Conservation (phyloP, 2,329 filamentous ascomycete species). For the Talaromyces sp. region DNA sequence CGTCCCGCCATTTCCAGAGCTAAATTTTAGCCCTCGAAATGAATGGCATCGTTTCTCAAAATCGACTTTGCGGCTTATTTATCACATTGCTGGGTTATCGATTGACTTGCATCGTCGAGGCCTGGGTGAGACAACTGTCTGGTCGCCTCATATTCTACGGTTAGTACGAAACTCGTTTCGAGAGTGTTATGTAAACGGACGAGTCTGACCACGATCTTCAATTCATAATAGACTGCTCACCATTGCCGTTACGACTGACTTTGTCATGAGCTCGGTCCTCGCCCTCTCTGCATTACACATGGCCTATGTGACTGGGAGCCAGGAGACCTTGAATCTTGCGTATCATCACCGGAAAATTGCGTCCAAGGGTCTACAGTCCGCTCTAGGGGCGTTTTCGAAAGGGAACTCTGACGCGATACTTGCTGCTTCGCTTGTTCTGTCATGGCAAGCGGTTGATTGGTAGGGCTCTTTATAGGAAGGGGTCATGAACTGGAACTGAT, state of each 20-base stretch:
- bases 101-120: constrained; percentile 75
- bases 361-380: constrained; percentile 81
- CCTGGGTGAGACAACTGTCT: constrained; percentile 81
- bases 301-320: constrained; percentile 82
- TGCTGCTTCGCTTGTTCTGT: constrained; percentile 84
- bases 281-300: constrained; percentile 95
- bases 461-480: constrained; percentile 50
- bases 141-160: constrained; percentile 91
- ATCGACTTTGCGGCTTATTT: constrained; percentile 82
- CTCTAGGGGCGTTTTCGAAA: constrained; percentile 78
- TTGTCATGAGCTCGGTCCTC: constrained; percentile 91
- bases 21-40: constrained; percentile 72
- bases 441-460: constrained; percentile 97
- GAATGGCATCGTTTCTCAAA: constrained; percentile 70
- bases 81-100: constrained; percentile 84
- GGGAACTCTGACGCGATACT: constrained; percentile 88
- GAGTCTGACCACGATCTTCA: not conserved
- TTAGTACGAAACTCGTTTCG: constrained; percentile 49
- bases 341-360: constrained; percentile 86
- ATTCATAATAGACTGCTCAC: constrained; percentile 66
- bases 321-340: constrained; percentile 80
- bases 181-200: not conserved
- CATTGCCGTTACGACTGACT: constrained; percentile 76
- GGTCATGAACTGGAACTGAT: not conserved
- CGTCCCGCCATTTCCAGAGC: constrained; percentile 78